A percentile compares a stretch with the other conserved stretches of the same genome.
Conservation (phyloP, 2,329 filamentous ascomycete species). For the Penicillium sp. region DNA sequence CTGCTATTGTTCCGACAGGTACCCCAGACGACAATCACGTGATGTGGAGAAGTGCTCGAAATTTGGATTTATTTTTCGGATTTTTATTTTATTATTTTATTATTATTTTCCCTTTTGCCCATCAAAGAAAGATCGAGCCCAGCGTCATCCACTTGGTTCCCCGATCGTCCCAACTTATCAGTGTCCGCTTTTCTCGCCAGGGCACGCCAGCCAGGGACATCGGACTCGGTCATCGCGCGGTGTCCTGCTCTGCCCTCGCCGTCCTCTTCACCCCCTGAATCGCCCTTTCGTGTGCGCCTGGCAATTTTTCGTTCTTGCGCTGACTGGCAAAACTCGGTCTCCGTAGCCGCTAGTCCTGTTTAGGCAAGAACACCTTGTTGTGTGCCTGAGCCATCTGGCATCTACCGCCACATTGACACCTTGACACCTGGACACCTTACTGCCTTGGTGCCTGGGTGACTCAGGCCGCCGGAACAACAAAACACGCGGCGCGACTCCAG, state of each 20-base stretch:
- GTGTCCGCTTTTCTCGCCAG: constrained; percentile 19
- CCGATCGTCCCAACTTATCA: constrained; percentile 25
- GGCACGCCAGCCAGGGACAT: constrained; percentile 6
- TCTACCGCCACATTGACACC: background rate
- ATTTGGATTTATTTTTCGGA: constrained; percentile 25
- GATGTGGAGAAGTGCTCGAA: constrained; percentile 28
- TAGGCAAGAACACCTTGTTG: constrained; percentile 15
- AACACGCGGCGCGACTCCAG: constrained; percentile 36
- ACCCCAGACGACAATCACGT: constrained; percentile 26
- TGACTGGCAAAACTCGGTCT: constrained; percentile 30
- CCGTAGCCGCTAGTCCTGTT: constrained; percentile 35
- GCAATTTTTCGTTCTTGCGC: constrained; percentile 33
- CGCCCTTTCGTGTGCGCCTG: constrained; percentile 29
- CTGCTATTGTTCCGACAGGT: too few relatives aligned
- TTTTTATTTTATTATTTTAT: constrained; percentile 28
- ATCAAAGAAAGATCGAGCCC: constrained; percentile 32
- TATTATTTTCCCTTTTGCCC: constrained; percentile 30
- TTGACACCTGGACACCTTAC: constrained; percentile 16
- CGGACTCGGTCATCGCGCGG: constrained; percentile 8
- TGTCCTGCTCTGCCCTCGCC: constrained; percentile 6
- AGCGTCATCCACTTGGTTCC: constrained; percentile 33
- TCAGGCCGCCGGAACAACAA: constrained; percentile 34
- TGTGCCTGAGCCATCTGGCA: constrained; percentile 18
- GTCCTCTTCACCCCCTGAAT: constrained; percentile 29
- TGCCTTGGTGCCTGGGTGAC: constrained; percentile 25